Base-by-base conservation (phyloP, 306 rosid species). In the Vigna hirtella region DNA sequence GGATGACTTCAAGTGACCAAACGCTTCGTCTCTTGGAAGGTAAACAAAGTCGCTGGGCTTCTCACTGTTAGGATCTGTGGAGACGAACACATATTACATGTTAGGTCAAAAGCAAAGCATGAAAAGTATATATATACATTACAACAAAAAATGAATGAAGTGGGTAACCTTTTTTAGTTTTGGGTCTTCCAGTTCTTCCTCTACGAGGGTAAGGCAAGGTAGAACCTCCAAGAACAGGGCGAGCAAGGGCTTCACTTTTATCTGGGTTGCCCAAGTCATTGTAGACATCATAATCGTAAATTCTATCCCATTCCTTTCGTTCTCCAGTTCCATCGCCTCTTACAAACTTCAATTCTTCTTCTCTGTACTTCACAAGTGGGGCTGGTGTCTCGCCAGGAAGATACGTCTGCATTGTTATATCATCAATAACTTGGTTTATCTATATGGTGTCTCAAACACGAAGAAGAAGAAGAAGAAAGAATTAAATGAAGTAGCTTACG, bases 161-260 rank as follows among this genome's bases (percentile, higher is more conserved):
- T n/a, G 11, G 7, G 22, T 51, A 52, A 87, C 97, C 94, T 68
- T 62, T 66, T 28, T 11, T 66, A 2, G 91, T 55, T 14, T 81
- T 64, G 51, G 68, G 71, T 71, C 97, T 80, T 4, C 97, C 89
- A 0, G 97, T 92, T 83, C 93, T 88, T 84, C 93, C 97, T 55
- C 97, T 68, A 0, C 97, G 93, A 55, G 97, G 97, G 61, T 88
- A 92, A 75, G 97, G 97, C 34, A 83, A 73, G 3, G 71, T 2
- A 7, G 93, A 83, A 47, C 98, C 98, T 72, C 98, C 98, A 0
- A 93, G 88, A 84, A 82, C 61, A 0, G 91, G 94, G 11, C 97
- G 93, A 4, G 10, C 81, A 24, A 30, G 66, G 4, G 66, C 28
- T 0, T 45, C 15, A 7, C 47, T 42, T 1, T 22, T 10, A 56